Conservation (phyloP, 192 early-diverging fungal genomes). For the Podila verticillata region DNA sequence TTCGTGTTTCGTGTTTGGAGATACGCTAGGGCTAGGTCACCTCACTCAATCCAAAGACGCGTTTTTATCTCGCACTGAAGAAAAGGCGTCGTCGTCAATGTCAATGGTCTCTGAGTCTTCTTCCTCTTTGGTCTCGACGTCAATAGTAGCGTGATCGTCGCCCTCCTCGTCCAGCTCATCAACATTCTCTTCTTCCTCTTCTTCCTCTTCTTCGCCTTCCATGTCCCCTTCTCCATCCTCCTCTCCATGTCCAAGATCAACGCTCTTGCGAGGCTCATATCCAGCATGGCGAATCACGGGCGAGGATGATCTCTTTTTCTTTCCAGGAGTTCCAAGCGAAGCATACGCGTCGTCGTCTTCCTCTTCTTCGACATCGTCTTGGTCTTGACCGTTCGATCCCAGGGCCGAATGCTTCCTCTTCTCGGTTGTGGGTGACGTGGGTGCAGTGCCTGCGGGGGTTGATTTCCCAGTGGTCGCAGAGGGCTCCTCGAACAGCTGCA, state of each 20-base stretch:
- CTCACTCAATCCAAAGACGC: too few species aligned
- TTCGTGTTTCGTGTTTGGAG: too few species aligned
- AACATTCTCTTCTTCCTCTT: slow-evolving; percentile 15
- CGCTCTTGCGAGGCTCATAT: neutral
- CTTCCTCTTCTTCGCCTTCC: neutral
- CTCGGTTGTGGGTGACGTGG: neutral
- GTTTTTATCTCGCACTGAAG: neutral
- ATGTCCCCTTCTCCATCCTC: neutral
- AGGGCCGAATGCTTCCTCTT: slow-evolving; percentile 18
- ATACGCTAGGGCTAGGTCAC: too few species aligned
- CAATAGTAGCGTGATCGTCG: slow-evolving; percentile 1
- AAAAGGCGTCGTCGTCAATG: slow-evolving; percentile 8
- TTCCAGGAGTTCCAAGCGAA: slow-evolving; percentile 14
- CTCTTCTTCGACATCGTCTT: neutral
- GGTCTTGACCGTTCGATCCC: slow-evolving; percentile 9
- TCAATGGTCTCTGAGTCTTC: slow-evolving; percentile 1
- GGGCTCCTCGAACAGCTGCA: slow-evolving; percentile 70
- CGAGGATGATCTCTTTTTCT: slow-evolving; percentile 12
- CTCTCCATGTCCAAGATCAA: neutral
- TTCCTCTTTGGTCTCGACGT: neutral
- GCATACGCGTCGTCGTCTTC: slow-evolving; percentile 11
- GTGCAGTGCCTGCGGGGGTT: neutral
- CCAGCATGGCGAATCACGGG: slow-evolving; percentile 8
- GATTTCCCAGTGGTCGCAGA: neutral
- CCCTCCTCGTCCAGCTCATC: slow-evolving; percentile 18